Percentiles rank a stretch among this genome's conserved stretches.
Evolutionary conservation across 106 monocot species (phyloP).

Genomic region (Agapanthus africanus): DNA sequence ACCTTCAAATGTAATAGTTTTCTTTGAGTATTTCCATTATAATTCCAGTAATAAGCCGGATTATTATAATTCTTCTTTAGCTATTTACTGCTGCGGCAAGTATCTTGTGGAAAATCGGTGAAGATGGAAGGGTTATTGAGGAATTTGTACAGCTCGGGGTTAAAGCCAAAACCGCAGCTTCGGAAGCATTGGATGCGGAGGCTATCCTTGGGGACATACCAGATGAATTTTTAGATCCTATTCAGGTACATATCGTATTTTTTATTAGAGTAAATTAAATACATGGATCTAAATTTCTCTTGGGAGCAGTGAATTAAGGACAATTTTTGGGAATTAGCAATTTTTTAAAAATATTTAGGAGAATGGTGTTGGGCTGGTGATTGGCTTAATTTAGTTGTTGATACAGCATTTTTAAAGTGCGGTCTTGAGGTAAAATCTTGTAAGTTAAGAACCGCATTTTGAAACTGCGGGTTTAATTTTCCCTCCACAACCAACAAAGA

Average conservation of each 20-base stretch:
- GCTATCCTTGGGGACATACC: conserved; percentile 90
- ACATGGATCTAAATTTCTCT: not conserved
- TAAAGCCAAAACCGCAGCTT: conserved; percentile 77
- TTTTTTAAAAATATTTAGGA: too few relatives aligned
- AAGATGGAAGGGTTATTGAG: conserved; percentile 56
- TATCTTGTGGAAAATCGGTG: conserved; percentile 86
- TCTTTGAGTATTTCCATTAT: not conserved
- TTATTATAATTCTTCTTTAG: conserved; percentile 26
- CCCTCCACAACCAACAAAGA: too few relatives aligned
- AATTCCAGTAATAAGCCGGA: conserved; percentile 11
- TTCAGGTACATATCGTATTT: conserved; percentile 56
- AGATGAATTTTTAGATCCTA: conserved; percentile 98
- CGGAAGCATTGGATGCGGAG: conserved; percentile 94
- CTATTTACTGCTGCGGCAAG: conserved; percentile 72
- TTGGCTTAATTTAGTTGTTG: too few relatives aligned
- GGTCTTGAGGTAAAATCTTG: too few relatives aligned
- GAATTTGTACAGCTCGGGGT: conserved; percentile 78
- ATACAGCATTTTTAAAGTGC: too few relatives aligned
- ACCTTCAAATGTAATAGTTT: not conserved
- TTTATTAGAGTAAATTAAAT: not conserved
- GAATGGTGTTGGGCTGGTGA: too few relatives aligned
- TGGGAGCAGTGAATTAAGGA: too few relatives aligned
- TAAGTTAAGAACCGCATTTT: too few relatives aligned
- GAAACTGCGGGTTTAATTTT: too few relatives aligned
- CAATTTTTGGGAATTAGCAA: too few relatives aligned